Base-by-base conservation (phyloP, 202 grass and related monocot species). In the Panicum virgatum region DNA sequence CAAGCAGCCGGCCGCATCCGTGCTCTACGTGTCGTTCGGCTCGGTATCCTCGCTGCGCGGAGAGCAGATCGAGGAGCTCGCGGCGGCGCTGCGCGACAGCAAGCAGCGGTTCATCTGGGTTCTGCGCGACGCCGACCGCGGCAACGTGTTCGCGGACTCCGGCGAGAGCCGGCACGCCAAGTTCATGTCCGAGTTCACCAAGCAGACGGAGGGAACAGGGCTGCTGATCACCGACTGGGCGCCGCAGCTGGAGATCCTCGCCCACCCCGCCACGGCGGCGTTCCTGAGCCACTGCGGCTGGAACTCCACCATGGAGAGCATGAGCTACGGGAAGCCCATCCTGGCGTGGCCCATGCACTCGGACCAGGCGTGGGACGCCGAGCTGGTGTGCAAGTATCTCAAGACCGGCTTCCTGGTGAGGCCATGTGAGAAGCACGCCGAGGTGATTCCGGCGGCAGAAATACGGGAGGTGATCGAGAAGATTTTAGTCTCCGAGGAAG, bases 281-380 rank as follows among this genome's bases (percentile, higher is more conserved):
- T 97, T 97, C 85, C 57, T 94, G 86, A 97, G 90, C 40, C 95
- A 94, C 62, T 93, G 95, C 29, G 90, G 90, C 4, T 97, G 92
- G 95, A 97, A 97, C 79, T 97, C 92, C 3, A 89, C 85, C 72
- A 18, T 89, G 58, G 90, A 97, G 78, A 92, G 88, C 63, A 47
- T 92, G 30, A 90, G 86, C 82, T 67, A 88, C 23, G 90, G 90
- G 42, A 83, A 89, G 66, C 92, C 86, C 6, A 80, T 92, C 18
- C 78, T 92, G 14, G 84, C 90, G 15, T 90, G 90, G 90, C 85
- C 93, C 3, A 90, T 96, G 89, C 93, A 90, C 53, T 86, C 44
- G 11, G 88, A 93, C 89, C 93, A 95, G 70, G 88, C 90, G 1
- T 61, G 60, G 81, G 77, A 85, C 46, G 84, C 89, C 1, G 82